Evolutionary conservation across 306 rosid species (phyloP).

Genomic region (Adenanthera pavonina): DNA sequence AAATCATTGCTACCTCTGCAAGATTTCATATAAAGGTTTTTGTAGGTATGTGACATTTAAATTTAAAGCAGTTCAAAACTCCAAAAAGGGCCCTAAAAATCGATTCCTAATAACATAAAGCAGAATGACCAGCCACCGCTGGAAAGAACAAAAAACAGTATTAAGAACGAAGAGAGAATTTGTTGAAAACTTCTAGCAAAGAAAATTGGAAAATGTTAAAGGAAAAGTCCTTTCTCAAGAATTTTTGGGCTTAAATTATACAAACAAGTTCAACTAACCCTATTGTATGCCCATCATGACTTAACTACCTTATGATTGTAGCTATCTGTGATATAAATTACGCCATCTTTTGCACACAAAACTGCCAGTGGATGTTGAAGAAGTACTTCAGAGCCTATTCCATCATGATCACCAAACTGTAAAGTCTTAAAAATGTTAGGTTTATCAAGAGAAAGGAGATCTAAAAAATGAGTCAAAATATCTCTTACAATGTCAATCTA

Average conservation of each 20-base stretch:
- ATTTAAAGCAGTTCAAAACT: slow-evolving; percentile 35
- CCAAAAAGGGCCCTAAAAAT: slow-evolving; percentile 13
- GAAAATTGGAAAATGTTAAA: slow-evolving; percentile 24
- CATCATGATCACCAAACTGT: slow-evolving; percentile 98
- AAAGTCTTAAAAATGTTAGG: slow-evolving; percentile 38
- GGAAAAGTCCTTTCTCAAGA: neutral
- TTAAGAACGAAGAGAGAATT: slow-evolving; percentile 30
- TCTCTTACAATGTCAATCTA: slow-evolving; percentile 3
- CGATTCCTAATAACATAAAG: slow-evolving; percentile 26
- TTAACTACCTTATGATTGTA: slow-evolving; percentile 89
- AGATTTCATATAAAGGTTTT: slow-evolving; percentile 24
- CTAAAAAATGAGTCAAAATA: slow-evolving; percentile 7
- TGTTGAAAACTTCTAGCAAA: slow-evolving; percentile 23
- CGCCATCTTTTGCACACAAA: slow-evolving; percentile 67
- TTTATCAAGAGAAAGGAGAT: slow-evolving; percentile 32
- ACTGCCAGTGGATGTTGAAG: slow-evolving; percentile 95
- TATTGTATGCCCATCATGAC: slow-evolving; percentile 16
- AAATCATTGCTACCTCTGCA: slow-evolving; percentile 9
- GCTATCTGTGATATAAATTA: slow-evolving; percentile 82
- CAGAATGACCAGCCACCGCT: slow-evolving; percentile 19
- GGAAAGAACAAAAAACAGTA: neutral
- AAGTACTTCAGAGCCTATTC: slow-evolving; percentile 83
- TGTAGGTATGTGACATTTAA: slow-evolving; percentile 23
- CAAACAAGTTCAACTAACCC: neutral
- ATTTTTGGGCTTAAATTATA: neutral